Evolutionary conservation across 192 early-diverging fungal genomes (phyloP), one percentile per base, ranked within the genome.

Genomic region (Podila epicladia): DNA sequence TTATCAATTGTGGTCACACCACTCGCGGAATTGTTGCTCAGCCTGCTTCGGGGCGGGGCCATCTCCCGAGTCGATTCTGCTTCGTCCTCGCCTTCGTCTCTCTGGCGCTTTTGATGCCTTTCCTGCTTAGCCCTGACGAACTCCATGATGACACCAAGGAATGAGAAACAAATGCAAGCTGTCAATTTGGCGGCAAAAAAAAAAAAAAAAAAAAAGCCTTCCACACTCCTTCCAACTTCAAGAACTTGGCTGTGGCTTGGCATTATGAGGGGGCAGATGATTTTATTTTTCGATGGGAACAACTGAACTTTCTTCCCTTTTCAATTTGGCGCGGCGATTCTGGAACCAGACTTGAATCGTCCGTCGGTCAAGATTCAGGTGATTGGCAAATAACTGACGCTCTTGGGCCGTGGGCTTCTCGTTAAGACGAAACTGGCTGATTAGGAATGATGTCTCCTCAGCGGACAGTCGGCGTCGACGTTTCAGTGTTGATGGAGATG

Each of bases 301-400:
- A 1, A 1, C 15, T 20, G 51, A 20, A 51, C 8, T 61, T 35
- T 57, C 69, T 7, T 91, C 89, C 49, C 91, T 85, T 83, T 95
- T 95, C 59, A 89, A 83, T 75, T 95, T 95, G 58, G 94, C 94
- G 22, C 94, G 87, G 24, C 92, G 87, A 71, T 93, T 94, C 68
- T 94, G 93, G 83, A 94, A 94, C 93, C 91, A 92, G 15, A 92
- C 88, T 62, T 92, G 91, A 24, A 92, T 86, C 2, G 88, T 88
- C 67, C 89, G 85, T 8, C 87, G 85, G 19, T 88, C 88, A 85
- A 92, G 85, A 33, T 78, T 86, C 53, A 91, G 74, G 72, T 91
- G 85, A 64, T 82, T 85, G 17, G 89, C 91, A 59, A 92, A 84
- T 48, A 65, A 49, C 66, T 89, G 88, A 38, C 91, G 86, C 59